Evolutionary conservation across 1,284 basidiomycete genomes (phyloP), one percentile per base, ranked within the genome.

Genomic region (Tranzscheliella williamsii): DNA sequence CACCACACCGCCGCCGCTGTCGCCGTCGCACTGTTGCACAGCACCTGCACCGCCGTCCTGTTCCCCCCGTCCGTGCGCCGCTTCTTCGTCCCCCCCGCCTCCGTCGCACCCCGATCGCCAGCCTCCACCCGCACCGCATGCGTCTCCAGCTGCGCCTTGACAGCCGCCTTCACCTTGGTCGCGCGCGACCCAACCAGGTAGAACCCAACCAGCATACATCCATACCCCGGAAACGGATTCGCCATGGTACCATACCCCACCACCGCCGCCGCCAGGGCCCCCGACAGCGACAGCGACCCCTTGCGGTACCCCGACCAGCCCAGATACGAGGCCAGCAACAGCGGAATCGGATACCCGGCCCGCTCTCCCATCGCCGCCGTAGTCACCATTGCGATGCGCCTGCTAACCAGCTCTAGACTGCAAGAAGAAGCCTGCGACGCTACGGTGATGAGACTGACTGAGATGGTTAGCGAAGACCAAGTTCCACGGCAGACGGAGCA

Each of bases 181-280:
- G 90, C 91, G 39, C 85, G 82, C 40, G 88, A 90, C 1, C 87
- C 91, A 1, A 86, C 69, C 16, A 92, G 81, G 78, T 94, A 71
- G 42, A 72, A 69, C 27, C 40, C 43, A 41, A 75, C 53, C 8
- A 75, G 58, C 24, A 64, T 45, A 16, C 53, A n/a, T 0, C 71
- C 73, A 41, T 62, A 74, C 9, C 63, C 50, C 3, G 52, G 37
- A 26, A 63, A 56, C 0, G 70, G 71, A 40, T 70, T 73, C 2
- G 72, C 72, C 34, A 75, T 51, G 22, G 61, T 55, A 0, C 52
- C 47, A 34, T 72, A 75, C 5, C 73, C 73, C 2, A 73, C 56
- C 1, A 48, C 16, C 7, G 50, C 35, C 4, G 73, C 72, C 0
- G 67, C 52, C 15, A 72, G 2, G 2, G 67, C 72, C 0, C 73